Evolutionary conservation across 352 stramenopile genomes (phyloP).

Genomic region (Phytophthora hybrid): DNA sequence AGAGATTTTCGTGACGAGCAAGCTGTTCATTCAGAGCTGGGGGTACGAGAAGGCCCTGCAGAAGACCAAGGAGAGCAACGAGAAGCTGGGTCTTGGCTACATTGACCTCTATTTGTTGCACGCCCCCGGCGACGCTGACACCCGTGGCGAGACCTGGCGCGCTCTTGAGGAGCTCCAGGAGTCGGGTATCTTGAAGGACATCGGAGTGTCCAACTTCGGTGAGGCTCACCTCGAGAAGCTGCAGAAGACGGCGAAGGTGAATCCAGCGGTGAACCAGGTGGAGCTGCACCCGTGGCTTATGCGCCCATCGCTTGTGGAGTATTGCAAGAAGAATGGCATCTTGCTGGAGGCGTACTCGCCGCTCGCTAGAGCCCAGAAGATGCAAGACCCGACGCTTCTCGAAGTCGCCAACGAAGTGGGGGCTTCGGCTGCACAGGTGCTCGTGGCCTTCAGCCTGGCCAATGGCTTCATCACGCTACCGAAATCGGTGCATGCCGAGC

Average conservation of each 20-base stretch:
- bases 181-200: slow-evolving; percentile 73
- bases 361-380: slow-evolving; percentile 28
- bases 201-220: slow-evolving; percentile 92
- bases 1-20: slow-evolving; percentile 88
- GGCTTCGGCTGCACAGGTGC: slow-evolving; percentile 53
- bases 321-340: slow-evolving; percentile 60
- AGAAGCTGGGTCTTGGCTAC: slow-evolving; percentile 74
- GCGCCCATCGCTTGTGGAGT: slow-evolving; percentile 64
- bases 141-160: slow-evolving; percentile 55
- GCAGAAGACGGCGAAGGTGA: slow-evolving; percentile 56
- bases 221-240: slow-evolving; percentile 85
- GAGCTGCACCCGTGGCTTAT: slow-evolving; percentile 80
- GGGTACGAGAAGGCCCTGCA: slow-evolving; percentile 74
- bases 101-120: slow-evolving; percentile 86
- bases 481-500: slow-evolving; percentile 55
- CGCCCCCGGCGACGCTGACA: slow-evolving; percentile 57
- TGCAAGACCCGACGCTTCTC: slow-evolving; percentile 35
- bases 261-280: slow-evolving; percentile 86
- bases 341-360: slow-evolving; percentile 71
- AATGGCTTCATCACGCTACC: slow-evolving; percentile 71
- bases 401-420: slow-evolving; percentile 43
- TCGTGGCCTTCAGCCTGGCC: slow-evolving; percentile 60
- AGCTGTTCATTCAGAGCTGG: slow-evolving; percentile 70
- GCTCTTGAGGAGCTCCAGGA: slow-evolving; percentile 62
- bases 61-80: slow-evolving; percentile 54